A percentile compares a stretch with the other conserved stretches of the same genome.
Evolutionary conservation across 164 flowering plant species (phyloP).

Genomic region (Buxus sempervirens): DNA sequence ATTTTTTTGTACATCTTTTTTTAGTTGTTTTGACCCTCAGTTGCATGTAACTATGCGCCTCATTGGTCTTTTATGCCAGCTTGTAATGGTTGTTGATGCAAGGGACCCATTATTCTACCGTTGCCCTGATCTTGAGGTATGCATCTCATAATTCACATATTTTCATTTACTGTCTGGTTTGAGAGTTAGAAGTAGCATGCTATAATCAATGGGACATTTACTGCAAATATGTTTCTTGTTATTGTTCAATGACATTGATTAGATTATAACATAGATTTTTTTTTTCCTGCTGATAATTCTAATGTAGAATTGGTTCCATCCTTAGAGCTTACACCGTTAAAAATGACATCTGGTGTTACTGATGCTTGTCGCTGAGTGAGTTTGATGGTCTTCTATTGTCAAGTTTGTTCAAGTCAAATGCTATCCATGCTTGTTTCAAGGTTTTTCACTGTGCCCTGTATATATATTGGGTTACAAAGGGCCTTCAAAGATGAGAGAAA

Average conservation of each 20-base stretch:
- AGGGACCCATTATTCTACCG: constrained; percentile 94
- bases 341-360: background rate
- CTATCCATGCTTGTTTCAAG: background rate
- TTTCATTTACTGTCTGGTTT: background rate
- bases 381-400: background rate
- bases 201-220: background rate
- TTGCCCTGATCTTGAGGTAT: constrained; percentile 98
- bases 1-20: background rate
- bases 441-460: too few species aligned
- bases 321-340: background rate
- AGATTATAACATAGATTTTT: background rate
- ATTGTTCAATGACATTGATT: background rate
- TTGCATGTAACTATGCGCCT: constrained; percentile 5
- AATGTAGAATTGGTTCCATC: background rate
- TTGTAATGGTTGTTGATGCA: constrained; percentile 99
- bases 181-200: background rate
- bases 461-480: too few species aligned
- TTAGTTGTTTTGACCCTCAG: background rate
- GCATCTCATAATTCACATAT: background rate
- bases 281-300: background rate
- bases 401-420: background rate
- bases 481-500: too few species aligned
- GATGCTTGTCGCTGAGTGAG: background rate
- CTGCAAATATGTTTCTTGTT: background rate
- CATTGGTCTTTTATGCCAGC: constrained; percentile 35